Evolutionary conservation across 495 filamentous ascomycete genomes (phyloP).

Genomic region (Xylaria scruposa): DNA sequence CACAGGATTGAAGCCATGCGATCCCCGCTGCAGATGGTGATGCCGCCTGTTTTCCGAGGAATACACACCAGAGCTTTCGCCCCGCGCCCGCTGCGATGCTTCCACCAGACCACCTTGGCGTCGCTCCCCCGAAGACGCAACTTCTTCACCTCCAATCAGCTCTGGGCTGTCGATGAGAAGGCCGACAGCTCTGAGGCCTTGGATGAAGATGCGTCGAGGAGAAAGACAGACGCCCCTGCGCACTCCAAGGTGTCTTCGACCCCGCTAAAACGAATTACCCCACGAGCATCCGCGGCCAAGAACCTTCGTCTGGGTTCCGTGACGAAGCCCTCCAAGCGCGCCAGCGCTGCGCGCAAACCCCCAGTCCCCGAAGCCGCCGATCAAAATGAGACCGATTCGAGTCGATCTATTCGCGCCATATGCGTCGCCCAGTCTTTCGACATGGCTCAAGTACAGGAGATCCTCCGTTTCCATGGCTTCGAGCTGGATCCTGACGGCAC

Average conservation of each 20-base stretch:
- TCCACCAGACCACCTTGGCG: conserved; percentile 41
- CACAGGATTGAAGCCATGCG: conserved; percentile 33
- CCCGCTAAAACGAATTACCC: conserved; percentile 50
- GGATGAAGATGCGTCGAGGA: conserved; percentile 25
- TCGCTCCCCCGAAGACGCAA: conserved; percentile 45
- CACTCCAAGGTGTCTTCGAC: conserved; percentile 21
- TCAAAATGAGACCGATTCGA: conserved; percentile 34
- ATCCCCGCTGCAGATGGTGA: conserved; percentile 36
- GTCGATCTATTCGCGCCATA: conserved; percentile 75
- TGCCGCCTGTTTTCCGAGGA: conserved; percentile 32
- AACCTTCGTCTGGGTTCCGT: conserved; percentile 46
- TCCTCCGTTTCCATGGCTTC: conserved; percentile 75
- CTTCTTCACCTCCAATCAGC: conserved; percentile 50
- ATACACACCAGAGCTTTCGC: conserved; percentile 29
- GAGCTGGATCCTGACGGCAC: conserved; percentile 64
- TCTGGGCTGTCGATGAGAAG: conserved; percentile 40
- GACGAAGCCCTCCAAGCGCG: conserved; percentile 31
- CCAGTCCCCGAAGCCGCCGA: neutral
- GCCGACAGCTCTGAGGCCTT: conserved; percentile 14
- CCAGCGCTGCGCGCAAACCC: conserved; percentile 22
- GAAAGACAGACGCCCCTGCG: conserved; percentile 21
- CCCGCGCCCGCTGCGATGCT: conserved; percentile 32
- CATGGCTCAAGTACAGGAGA: conserved; percentile 71
- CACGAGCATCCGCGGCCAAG: conserved; percentile 45
- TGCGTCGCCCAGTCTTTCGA: conserved; percentile 88